Percentiles rank a stretch among this genome's conserved stretches.
phyloP scores from a whole-genome alignment of 768 basidiomycete genomes.

The Lactarius akahatsu region DNA sequence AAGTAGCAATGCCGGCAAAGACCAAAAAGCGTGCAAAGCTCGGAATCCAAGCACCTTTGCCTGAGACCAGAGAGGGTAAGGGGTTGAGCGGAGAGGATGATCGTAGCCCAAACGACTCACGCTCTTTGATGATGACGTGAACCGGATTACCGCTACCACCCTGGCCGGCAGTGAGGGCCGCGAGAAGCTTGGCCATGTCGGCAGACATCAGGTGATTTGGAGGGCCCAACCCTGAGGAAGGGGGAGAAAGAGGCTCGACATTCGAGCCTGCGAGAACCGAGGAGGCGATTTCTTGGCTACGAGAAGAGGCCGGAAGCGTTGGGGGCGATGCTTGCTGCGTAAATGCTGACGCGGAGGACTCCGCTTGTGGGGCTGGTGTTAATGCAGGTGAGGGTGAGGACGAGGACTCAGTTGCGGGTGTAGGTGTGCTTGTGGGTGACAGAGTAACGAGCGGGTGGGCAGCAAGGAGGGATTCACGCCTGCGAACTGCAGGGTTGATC shows the following conservation, averaged over 20 bases:
- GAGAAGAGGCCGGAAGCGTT: constrained; percentile 30
- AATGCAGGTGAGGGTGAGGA: not conserved
- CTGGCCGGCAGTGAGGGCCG: constrained; percentile 44
- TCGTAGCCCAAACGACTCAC: constrained; percentile 44
- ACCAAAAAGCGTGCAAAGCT: constrained; percentile 63
- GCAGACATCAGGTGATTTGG: constrained; percentile 23
- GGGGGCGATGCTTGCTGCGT: constrained; percentile 5
- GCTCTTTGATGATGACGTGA: constrained; percentile 78
- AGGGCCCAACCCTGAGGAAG: constrained; percentile 10
- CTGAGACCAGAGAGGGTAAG: constrained; percentile 38
- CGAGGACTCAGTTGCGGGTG: not conserved
- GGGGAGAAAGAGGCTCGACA: constrained; percentile 6
- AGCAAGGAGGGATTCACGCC: constrained; percentile 62
- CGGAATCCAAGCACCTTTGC: constrained; percentile 65
- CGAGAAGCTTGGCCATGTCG: constrained; percentile 46
- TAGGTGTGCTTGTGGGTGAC: constrained; percentile 3
- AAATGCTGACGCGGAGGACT: constrained; percentile 16
- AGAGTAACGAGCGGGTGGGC: constrained; percentile 27
- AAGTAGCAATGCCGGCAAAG: constrained; percentile 53
- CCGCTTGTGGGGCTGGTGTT: not conserved
- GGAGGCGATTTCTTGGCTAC: constrained; percentile 46
- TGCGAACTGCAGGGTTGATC: constrained; percentile 63
- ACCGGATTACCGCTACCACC: constrained; percentile 60
- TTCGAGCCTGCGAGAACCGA: constrained; percentile 36
- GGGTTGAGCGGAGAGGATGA: not conserved